A percentile compares a stretch with the other conserved stretches of the same genome.
Conservation (phyloP, 352 stramenopile species). For the Thraustochytrium sp. region DNA sequence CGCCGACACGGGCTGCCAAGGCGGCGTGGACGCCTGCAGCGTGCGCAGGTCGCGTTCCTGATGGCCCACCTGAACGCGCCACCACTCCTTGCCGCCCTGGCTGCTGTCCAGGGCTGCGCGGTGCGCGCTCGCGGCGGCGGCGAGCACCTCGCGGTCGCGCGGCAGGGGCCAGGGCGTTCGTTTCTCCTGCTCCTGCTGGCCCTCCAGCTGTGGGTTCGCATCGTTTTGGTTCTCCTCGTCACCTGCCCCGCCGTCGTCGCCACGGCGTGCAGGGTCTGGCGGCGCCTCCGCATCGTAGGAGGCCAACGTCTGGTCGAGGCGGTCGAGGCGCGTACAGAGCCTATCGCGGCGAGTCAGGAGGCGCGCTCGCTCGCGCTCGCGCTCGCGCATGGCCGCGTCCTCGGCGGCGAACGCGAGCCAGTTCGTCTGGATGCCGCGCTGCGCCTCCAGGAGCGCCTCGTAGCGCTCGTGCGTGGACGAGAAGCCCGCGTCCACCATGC, state of each 20-base stretch:
- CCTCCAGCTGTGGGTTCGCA: too few species aligned
- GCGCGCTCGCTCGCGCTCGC: background rate
- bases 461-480: background rate
- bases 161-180: background rate
- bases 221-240: background rate
- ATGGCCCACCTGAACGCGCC: conserved; percentile 11
- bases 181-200: too few species aligned
- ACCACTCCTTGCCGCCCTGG: conserved; percentile 31
- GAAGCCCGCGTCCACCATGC: background rate
- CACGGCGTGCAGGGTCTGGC: too few species aligned
- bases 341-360: background rate
- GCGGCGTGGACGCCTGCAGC: background rate
- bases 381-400: background rate
- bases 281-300: background rate
- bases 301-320: background rate
- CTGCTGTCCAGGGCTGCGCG: background rate
- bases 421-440: background rate
- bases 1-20: background rate
- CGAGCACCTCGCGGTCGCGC: background rate
- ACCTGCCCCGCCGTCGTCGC: too few species aligned
- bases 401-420: background rate
- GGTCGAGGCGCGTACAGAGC: background rate
- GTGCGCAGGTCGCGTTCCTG: conserved; percentile 3
- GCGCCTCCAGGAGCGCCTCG: background rate
- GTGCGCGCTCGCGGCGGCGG: background rate